A percentile compares a stretch with the other conserved stretches of the same genome.
Evolutionary conservation across 768 basidiomycete species (phyloP).

Genomic region (Trametes elegans): DNA sequence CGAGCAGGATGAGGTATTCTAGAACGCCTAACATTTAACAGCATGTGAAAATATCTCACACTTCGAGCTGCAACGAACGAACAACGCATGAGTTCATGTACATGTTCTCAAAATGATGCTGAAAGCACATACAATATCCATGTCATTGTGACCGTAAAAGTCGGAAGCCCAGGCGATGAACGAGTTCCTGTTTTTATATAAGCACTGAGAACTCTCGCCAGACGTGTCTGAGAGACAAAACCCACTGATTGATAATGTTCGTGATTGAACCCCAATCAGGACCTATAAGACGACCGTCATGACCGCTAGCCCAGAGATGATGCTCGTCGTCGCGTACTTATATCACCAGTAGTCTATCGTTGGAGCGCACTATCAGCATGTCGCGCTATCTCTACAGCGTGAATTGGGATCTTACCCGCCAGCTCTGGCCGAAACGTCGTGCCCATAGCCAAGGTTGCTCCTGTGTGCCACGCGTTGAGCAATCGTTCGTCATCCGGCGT

Average conservation of each 20-base stretch:
- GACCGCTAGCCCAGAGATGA: too few species aligned
- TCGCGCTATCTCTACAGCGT: too few species aligned
- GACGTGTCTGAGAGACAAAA: background rate
- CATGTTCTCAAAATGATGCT: background rate
- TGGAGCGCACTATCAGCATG: too few species aligned
- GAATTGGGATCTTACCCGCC: constrained; percentile 58
- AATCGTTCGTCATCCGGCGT: too few species aligned
- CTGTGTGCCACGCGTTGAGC: constrained; percentile 28
- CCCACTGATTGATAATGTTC: constrained; percentile 53
- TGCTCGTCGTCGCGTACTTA: too few species aligned
- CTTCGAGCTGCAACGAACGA: constrained; percentile 14
- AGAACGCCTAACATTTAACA: background rate
- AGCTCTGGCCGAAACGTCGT: constrained; percentile 55
- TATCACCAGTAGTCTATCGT: constrained; percentile 30
- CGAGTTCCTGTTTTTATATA: constrained; percentile 52
- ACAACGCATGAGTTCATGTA: background rate
- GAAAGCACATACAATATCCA: constrained; percentile 57
- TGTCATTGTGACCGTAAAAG: constrained; percentile 67
- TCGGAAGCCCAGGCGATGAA: constrained; percentile 61
- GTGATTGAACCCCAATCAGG: constrained; percentile 48
- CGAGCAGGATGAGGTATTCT: background rate
- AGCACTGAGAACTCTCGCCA: background rate
- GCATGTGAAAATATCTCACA: constrained; percentile 10
- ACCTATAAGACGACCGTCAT: background rate
- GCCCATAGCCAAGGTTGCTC: constrained; percentile 68